These are phyloP conservation scores for Emmonsia crescens DNA, from an alignment of 2,329 filamentous ascomycete genomes.

Conservation along the genomic window DNA sequence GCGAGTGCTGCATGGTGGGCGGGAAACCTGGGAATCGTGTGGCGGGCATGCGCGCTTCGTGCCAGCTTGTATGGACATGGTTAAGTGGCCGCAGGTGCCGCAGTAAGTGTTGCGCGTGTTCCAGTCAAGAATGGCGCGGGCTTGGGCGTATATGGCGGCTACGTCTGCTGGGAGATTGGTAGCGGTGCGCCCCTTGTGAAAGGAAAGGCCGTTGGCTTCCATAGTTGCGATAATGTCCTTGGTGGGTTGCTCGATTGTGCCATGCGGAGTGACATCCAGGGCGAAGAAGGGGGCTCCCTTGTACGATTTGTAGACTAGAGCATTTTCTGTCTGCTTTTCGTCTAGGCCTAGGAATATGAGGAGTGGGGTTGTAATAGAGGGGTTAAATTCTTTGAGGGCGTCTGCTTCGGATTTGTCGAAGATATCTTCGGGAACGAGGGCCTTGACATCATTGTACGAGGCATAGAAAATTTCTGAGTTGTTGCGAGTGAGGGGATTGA, in stretches of 20 bases:
- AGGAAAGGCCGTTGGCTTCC: slow-evolving; percentile 51
- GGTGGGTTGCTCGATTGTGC: slow-evolving; percentile 48
- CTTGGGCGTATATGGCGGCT: slow-evolving; percentile 88
- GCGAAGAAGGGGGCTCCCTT: slow-evolving; percentile 78
- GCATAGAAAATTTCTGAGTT: slow-evolving; percentile 56
- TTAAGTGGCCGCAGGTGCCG: slow-evolving; percentile 73
- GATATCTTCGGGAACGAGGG: slow-evolving; percentile 59
- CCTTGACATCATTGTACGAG: slow-evolving; percentile 55
- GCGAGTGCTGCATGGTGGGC: slow-evolving; percentile 67
- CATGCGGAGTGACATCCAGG: slow-evolving; percentile 70
- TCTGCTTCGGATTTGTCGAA: slow-evolving; percentile 65
- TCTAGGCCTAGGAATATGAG: slow-evolving; percentile 80
- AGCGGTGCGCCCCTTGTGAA: slow-evolving; percentile 56
- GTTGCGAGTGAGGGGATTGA: slow-evolving; percentile 60
- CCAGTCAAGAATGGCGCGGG: slow-evolving; percentile 84
- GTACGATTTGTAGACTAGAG: slow-evolving; percentile 47
- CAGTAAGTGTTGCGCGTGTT: slow-evolving; percentile 89
- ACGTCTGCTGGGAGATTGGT: slow-evolving; percentile 48
- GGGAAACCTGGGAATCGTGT: slow-evolving; percentile 31
- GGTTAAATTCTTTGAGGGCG: slow-evolving; percentile 62
- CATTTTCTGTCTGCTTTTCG: slow-evolving; percentile 43
- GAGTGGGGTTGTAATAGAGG: slow-evolving; percentile 53
- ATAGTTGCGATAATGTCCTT: slow-evolving; percentile 49
- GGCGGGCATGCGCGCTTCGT: slow-evolving; percentile 37
- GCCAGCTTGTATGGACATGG: slow-evolving; percentile 44